Conservation (phyloP, 2,329 filamentous ascomycete genomes). For the Claviceps sp. region DNA sequence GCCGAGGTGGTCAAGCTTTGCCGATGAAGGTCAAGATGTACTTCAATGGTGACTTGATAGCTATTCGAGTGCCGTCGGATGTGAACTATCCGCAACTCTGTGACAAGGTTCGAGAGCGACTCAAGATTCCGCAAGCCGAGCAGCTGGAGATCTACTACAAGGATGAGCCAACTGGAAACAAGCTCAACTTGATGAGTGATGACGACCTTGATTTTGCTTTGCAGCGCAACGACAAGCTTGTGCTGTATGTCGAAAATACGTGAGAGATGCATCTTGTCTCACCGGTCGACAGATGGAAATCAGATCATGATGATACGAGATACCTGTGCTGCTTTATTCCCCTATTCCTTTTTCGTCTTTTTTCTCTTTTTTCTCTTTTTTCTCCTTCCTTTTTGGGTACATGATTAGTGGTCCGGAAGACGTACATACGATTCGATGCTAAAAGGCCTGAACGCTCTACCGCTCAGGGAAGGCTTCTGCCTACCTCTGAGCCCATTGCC, state of each 20-base stretch:
- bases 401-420: conserved; percentile 16
- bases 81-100: conserved; percentile 66
- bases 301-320: neutral
- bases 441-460: conserved; percentile 13
- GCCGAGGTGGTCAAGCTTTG: conserved; percentile 19
- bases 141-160: conserved; percentile 71
- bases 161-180: conserved; percentile 66
- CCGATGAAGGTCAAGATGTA: conserved; percentile 90
- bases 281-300: neutral
- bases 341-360: neutral
- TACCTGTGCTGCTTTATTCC: neutral
- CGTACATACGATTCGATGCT: conserved; percentile 9
- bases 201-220: conserved; percentile 71
- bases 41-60: conserved; percentile 83
- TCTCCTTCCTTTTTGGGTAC: conserved; percentile 7
- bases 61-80: conserved; percentile 74
- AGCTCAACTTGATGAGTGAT: conserved; percentile 63
- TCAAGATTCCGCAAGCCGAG: conserved; percentile 58
- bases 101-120: conserved; percentile 71
- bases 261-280: conserved; percentile 14
- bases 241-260: conserved; percentile 53
- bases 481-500: neutral
- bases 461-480: neutral
- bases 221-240: conserved; percentile 74
- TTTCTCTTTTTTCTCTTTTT: neutral